Conservation (phyloP, 2,329 filamentous ascomycete species). For the Ceratocystis huliohia region DNA sequence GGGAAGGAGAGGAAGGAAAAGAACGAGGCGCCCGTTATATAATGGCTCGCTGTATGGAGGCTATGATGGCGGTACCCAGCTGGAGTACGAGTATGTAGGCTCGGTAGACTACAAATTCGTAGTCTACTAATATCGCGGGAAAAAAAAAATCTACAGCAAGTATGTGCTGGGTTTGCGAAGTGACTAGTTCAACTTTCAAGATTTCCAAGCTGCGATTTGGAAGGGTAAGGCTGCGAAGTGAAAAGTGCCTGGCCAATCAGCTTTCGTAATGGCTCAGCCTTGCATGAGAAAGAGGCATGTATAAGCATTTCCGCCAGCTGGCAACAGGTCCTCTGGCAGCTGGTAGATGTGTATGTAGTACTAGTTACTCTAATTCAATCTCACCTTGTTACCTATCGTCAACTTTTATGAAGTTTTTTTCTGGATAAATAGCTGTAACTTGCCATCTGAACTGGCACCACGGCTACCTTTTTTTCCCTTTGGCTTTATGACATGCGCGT, state of each 20-base stretch:
- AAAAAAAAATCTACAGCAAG: too few species aligned
- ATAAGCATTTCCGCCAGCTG: neutral
- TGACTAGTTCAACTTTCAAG: neutral
- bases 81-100: too few species aligned
- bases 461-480: too few species aligned
- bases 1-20: neutral
- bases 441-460: neutral
- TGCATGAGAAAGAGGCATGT: slow-evolving; percentile 5
- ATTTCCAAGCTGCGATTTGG: neutral
- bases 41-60: too few species aligned
- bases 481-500: too few species aligned
- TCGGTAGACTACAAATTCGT: too few species aligned
- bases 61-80: too few species aligned
- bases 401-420: neutral
- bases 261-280: slow-evolving; percentile 14
- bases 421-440: neutral
- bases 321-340: neutral
- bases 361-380: neutral
- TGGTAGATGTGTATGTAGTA: neutral
- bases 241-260: slow-evolving; percentile 16
- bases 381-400: neutral
- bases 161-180: too few species aligned
- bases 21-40: neutral
- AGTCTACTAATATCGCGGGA: too few species aligned
- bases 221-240: slow-evolving; percentile 14